A percentile compares a stretch with the other conserved stretches of the same genome.
These are phyloP conservation scores for Aureobasidium zeae DNA, from an alignment of 2,329 filamentous ascomycete species.

Conservation along the genomic window DNA sequence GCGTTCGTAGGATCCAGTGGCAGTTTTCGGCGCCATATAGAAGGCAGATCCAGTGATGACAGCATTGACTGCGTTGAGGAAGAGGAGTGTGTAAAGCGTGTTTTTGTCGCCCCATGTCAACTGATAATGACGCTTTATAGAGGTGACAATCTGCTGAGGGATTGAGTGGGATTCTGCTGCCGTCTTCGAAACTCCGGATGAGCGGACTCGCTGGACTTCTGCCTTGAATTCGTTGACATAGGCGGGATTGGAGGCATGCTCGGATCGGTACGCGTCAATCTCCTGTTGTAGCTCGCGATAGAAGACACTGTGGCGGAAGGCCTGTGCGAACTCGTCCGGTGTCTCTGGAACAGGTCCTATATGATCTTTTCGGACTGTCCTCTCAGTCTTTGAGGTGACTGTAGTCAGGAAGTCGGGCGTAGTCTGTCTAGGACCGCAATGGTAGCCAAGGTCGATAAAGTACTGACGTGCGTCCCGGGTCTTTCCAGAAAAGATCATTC, in stretches of 20 bases:
- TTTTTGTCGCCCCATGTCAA: conserved; percentile 11
- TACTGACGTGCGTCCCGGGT: conserved; percentile 53
- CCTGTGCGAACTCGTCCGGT: conserved; percentile 56
- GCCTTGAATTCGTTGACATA: conserved; percentile 14
- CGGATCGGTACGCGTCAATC: conserved; percentile 42
- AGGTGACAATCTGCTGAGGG: conserved; percentile 4
- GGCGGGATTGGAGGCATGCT: conserved; percentile 7
- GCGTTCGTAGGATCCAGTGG: conserved; percentile 45
- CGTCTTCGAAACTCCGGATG: conserved; percentile 5
- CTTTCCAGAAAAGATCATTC: conserved; percentile 64
- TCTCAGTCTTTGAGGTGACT: conserved; percentile 57
- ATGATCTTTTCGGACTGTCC: conserved; percentile 47
- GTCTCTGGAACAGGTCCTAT: conserved; percentile 56
- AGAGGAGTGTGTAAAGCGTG: conserved; percentile 12
- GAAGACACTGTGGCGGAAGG: conserved; percentile 33
- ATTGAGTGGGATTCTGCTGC: conserved; percentile 12
- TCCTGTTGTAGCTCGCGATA: conserved; percentile 37
- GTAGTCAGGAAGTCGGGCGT: conserved; percentile 65
- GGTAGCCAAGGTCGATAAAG: conserved; percentile 59
- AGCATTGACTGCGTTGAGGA: conserved; percentile 14
- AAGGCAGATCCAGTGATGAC: conserved; percentile 53
- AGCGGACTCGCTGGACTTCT: conserved; percentile 5
- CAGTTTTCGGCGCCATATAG: conserved; percentile 43
- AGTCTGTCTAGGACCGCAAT: conserved; percentile 57
- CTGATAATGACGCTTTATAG: conserved; percentile 15